Conservation (phyloP, 1,284 basidiomycete genomes). For the Leccinum solheimii region DNA sequence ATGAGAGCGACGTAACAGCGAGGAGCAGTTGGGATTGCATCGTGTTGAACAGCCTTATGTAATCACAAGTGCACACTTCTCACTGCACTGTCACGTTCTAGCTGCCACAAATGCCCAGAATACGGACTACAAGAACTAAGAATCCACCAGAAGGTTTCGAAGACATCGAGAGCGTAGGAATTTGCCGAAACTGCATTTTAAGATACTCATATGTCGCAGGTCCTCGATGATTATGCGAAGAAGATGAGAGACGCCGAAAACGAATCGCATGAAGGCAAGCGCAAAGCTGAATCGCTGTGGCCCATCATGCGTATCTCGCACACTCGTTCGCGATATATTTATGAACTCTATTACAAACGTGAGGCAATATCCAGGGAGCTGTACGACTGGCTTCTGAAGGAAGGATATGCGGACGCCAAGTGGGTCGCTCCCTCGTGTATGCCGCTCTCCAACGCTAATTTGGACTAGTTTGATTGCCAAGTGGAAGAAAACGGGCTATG, state of each 20-base stretch:
- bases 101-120: conserved; percentile 79
- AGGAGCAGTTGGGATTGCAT: conserved; percentile 1
- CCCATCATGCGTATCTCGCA: conserved; percentile 98
- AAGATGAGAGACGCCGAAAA: conserved; percentile 98
- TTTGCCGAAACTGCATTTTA: not conserved
- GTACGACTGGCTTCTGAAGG: conserved; percentile 98
- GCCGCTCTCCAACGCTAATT: conserved; percentile 10
- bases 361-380: conserved; percentile 93
- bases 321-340: conserved; percentile 94
- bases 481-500: conserved; percentile 99
- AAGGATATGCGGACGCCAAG: conserved; percentile 98
- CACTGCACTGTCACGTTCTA: not conserved
- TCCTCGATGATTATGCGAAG: conserved; percentile 92
- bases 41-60: conserved; percentile 25
- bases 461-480: conserved; percentile 87
- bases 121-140: conserved; percentile 92
- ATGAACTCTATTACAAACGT: conserved; percentile 98
- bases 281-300: conserved; percentile 97
- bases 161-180: conserved; percentile 81
- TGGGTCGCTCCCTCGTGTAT: conserved; percentile 45
- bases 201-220: conserved; percentile 44
- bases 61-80: conserved; percentile 13
- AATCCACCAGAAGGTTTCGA: conserved; percentile 96
- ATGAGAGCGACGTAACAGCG: conserved; percentile 12
- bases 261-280: conserved; percentile 96